Evolutionary conservation across 495 filamentous ascomycete species (phyloP).

Genomic region (Penicillium psychrofluorescens): DNA sequence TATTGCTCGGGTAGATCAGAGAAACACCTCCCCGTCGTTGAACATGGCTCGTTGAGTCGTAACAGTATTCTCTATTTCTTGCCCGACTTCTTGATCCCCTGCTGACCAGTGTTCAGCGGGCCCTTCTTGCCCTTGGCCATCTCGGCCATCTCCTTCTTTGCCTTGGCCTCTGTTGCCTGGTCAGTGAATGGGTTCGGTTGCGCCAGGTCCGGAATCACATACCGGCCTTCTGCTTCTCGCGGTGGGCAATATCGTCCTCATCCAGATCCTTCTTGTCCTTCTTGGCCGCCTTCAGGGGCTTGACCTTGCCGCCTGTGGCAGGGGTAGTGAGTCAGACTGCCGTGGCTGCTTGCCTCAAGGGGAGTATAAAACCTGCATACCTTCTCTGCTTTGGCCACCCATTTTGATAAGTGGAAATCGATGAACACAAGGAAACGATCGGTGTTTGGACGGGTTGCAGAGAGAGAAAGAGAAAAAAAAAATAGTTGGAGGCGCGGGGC

Average conservation of each 20-base stretch:
- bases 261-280: constrained; percentile 69
- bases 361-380: constrained; percentile 19
- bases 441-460: constrained; percentile 7
- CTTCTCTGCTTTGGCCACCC: constrained; percentile 65
- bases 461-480: constrained; percentile 15
- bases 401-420: constrained; percentile 31
- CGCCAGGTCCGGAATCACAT: constrained; percentile 12
- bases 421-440: constrained; percentile 3
- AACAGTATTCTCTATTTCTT: constrained; percentile 57
- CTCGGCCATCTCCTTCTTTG: constrained; percentile 63
- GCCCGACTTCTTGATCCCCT: constrained; percentile 87
- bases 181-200: neutral
- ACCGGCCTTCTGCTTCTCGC: constrained; percentile 69
- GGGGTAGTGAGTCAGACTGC: constrained; percentile 1
- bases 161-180: constrained; percentile 57
- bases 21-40: neutral
- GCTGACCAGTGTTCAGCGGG: constrained; percentile 63
- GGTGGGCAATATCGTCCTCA: constrained; percentile 68
- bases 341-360: neutral
- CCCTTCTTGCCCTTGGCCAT: constrained; percentile 53
- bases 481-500: constrained; percentile 2
- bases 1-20: constrained; percentile 32
- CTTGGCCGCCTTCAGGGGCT: constrained; percentile 76
- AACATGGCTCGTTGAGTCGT: neutral
- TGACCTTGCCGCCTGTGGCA: constrained; percentile 67